Base-by-base conservation (phyloP, 2,329 filamentous ascomycete genomes). In the Fusarium sp. region DNA sequence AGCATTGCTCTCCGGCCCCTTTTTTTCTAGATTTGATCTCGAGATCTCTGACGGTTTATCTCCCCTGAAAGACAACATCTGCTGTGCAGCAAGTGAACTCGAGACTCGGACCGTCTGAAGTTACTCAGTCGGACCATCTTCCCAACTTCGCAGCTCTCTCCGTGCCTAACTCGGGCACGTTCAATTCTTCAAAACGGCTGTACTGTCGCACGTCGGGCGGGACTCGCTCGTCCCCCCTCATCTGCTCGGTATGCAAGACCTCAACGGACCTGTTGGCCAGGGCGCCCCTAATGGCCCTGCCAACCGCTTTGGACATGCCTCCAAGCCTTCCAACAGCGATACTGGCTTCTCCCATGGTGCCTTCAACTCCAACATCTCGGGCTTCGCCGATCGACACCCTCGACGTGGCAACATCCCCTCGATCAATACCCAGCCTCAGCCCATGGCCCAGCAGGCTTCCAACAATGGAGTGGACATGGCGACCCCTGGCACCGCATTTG, bases 331-430 rank as follows among this genome's bases (percentile, higher is more conserved):
- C 69, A 93, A 88, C 81, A 90, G 93, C 78, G 92, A 95, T 74
- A 96, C 93, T 48, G 94, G 94, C 70, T 97, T 97, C 82, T 97
- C 95, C 49, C 94, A 97, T 79, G 94, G 93, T 71, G 94, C 95
- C 62, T 98, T 97, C 82, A 91, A 91, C 77, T 95, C 93, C 59
- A 97, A 97, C 82, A 86, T 94, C 72, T 87, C 89, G 74, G 92
- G 93, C 65, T 97, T 97, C 77, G 91, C 91, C 71, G 94, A 97
- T 79, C 90, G 95, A 76, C 94, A 97, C 81, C 90, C 92, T 72
- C 92, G 95, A 75, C 89, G 94, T 73, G 87, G 86, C 67, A 97
- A 97, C 82, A 92, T 98, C 76, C 94, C 95, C 69, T 90, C 91
- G 69, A 97, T 98, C 83, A 98, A 98, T 81, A 98, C 96, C 22